These are phyloP conservation scores for Delphinella strobiligena DNA, from an alignment of 2,329 filamentous ascomycete species.

Conservation along the genomic window DNA sequence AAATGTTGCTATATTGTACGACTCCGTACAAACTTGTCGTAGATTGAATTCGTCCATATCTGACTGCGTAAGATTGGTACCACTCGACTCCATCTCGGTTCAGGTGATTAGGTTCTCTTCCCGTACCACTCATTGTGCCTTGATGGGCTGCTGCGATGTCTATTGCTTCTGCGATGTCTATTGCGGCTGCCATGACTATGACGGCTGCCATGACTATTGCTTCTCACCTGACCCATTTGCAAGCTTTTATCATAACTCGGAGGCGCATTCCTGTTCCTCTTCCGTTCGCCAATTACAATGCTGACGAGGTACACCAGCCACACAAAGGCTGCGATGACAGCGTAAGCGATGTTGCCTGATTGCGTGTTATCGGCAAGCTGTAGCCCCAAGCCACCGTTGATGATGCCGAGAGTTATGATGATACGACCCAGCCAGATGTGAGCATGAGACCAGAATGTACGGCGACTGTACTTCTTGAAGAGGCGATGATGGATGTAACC, in stretches of 20 bases:
- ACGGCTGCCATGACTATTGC: not conserved
- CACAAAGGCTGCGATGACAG: conserved; percentile 37
- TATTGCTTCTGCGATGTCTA: too few species aligned
- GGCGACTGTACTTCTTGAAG: conserved; percentile 34
- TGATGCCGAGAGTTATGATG: conserved; percentile 9
- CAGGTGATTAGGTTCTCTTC: not conserved
- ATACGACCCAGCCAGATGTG: conserved; percentile 18
- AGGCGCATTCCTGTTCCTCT: conserved; percentile 15
- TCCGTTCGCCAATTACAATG: conserved; percentile 17
- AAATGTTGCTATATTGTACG: too few species aligned
- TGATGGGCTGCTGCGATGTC: too few species aligned
- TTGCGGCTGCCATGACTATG: too few species aligned
- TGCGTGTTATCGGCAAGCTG: conserved; percentile 7
- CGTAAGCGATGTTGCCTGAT: conserved; percentile 31
- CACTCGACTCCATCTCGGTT: too few species aligned
- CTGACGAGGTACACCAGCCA: conserved; percentile 29
- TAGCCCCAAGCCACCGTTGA: conserved; percentile 9
- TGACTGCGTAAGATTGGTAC: too few species aligned
- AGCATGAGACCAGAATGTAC: conserved; percentile 30
- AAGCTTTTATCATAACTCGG: not conserved
- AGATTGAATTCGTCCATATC: too few species aligned
- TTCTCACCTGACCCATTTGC: not conserved
- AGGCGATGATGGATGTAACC: conserved; percentile 40
- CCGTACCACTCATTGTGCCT: not conserved
- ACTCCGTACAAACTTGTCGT: too few species aligned